Conservation (phyloP, 31 red algal species). For the Endocladia muricata region DNA sequence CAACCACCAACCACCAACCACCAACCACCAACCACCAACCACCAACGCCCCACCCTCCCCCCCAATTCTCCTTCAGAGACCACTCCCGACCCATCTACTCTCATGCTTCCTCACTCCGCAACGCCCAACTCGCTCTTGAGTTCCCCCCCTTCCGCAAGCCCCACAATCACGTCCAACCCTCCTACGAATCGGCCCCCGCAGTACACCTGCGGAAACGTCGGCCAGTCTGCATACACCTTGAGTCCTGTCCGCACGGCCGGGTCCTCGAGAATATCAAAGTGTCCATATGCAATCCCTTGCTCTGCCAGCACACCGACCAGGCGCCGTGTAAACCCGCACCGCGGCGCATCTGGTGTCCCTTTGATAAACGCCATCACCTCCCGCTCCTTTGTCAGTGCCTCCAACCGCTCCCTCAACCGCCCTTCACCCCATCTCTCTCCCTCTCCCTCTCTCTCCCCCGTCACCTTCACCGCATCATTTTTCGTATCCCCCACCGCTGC, state of each 20-base stretch:
- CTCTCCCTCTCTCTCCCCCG: background rate
- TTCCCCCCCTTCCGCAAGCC: constrained; percentile 46
- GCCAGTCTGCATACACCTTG: constrained; percentile 77
- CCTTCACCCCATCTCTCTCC: background rate
- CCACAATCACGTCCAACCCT: constrained; percentile 80
- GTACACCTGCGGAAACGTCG: constrained; percentile 97
- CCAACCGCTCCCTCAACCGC: constrained; percentile 35
- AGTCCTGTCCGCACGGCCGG: constrained; percentile 67
- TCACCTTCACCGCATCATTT: background rate
- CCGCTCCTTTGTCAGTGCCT: constrained; percentile 15
- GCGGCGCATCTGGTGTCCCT: constrained; percentile 66
- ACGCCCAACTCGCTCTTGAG: constrained; percentile 51
- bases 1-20: no score
- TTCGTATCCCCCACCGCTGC: background rate
- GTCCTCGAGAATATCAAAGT: constrained; percentile 89
- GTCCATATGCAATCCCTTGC: constrained; percentile 51
- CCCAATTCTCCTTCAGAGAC: background rate
- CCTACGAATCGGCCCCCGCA: constrained; percentile 69
- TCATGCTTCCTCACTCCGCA: background rate
- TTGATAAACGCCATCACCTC: constrained; percentile 96
- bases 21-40: no score
- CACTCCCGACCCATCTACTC: background rate
- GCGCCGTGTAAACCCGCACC: constrained; percentile 71
- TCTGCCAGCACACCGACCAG: constrained; percentile 59
- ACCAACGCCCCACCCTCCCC: background rate